These are phyloP conservation scores for Cladosporium sp. DNA, from an alignment of 2,329 filamentous ascomycete species.

Conservation along the genomic window DNA sequence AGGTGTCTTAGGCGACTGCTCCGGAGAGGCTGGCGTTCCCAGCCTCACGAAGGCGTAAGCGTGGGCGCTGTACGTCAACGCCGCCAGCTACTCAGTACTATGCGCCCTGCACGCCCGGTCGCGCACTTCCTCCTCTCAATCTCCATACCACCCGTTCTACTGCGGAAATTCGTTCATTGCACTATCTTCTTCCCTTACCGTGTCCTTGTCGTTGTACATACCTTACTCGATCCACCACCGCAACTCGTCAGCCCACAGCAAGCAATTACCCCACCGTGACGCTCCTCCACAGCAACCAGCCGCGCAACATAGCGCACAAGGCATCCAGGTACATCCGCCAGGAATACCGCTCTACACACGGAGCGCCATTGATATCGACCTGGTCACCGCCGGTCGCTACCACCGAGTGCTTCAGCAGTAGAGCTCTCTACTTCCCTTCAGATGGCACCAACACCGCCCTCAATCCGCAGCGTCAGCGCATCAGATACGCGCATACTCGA, in stretches of 20 bases:
- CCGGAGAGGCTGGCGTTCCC: constrained; percentile 1
- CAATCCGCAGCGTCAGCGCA: constrained; percentile 5
- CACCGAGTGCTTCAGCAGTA: not conserved
- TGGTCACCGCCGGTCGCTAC: not conserved
- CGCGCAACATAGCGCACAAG: not conserved
- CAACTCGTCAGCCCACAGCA: not conserved
- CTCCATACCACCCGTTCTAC: not conserved
- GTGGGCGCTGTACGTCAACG: not conserved
- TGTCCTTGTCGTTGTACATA: not conserved
- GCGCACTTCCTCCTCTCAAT: not conserved
- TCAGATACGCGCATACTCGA: constrained; percentile 26
- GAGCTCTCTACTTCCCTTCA: not conserved
- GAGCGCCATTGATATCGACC: not conserved
- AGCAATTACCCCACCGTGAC: not conserved
- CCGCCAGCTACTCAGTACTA: not conserved
- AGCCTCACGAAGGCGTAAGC: not conserved
- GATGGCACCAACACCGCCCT: constrained; percentile 5
- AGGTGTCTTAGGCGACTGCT: not conserved
- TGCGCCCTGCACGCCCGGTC: not conserved
- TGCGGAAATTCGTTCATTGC: not conserved
- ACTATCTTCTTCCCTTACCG: not conserved
- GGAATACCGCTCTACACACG: not conserved
- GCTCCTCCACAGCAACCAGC: constrained; percentile 6
- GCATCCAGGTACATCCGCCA: constrained; percentile 1
- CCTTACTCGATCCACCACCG: not conserved